Conservation (phyloP, 345 rosid genomes). For the Cochlearia excelsa region DNA sequence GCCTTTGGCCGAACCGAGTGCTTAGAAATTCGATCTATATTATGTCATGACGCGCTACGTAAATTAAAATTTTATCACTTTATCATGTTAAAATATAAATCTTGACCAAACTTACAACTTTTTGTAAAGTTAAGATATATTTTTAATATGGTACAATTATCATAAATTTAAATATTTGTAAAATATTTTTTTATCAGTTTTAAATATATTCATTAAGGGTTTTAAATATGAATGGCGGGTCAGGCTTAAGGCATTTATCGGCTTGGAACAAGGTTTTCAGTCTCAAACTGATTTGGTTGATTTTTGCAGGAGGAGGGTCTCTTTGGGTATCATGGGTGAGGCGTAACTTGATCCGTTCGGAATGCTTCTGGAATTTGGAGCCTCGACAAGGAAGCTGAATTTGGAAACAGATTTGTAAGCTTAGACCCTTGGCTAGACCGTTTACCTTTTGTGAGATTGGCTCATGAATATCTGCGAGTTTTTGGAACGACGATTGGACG, state of each 20-base stretch:
- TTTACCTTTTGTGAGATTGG: not conserved
- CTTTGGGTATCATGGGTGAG: not conserved
- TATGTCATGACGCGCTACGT: no score
- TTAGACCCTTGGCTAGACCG: not conserved
- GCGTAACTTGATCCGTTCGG: no score
- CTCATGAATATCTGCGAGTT: not conserved
- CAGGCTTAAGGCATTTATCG: not conserved
- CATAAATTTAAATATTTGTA: no score
- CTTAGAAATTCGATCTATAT: no score
- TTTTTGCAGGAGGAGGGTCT: not conserved
- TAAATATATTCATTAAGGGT: no score
- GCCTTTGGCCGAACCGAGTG: no score
- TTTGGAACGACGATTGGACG: not conserved
- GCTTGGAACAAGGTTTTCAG: not conserved
- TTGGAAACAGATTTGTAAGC: not conserved
- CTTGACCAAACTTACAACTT: no score
- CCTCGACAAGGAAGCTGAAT: not conserved
- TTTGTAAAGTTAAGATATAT: no score
- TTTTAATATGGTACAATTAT: no score
- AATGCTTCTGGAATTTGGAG: not conserved
- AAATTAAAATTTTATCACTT: no score
- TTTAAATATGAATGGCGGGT: not conserved
- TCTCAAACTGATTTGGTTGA: not conserved
- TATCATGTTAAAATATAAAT: no score
- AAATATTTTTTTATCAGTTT: no score